phyloP scores from a whole-genome alignment of 805 yeast genomes.

The Kluyveromyces siamensis region DNA sequence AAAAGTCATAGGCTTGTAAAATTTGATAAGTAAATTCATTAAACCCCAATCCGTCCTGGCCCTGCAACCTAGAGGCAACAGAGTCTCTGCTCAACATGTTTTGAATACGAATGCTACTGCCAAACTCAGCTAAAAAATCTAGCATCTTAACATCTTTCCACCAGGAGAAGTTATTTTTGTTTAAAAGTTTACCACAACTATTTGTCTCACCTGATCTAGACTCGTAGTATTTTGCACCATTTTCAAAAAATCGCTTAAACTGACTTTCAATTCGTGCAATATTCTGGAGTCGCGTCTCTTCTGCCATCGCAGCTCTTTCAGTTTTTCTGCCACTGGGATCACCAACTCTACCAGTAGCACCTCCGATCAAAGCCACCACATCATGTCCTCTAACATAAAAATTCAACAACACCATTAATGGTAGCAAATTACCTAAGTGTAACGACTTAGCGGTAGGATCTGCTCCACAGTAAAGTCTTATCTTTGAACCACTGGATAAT shows the following conservation, averaged over 20 bases:
- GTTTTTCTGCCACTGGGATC: conserved; percentile 90
- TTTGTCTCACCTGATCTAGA: conserved; percentile 25
- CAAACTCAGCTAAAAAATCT: conserved; percentile 68
- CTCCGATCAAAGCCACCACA: conserved; percentile 79
- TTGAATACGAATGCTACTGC: conserved; percentile 69
- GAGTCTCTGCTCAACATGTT: conserved; percentile 88
- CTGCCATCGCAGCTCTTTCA: conserved; percentile 58
- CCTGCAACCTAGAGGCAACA: conserved; percentile 60
- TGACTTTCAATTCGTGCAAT: conserved; percentile 53
- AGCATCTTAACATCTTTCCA: conserved; percentile 72
- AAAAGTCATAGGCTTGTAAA: conserved; percentile 89
- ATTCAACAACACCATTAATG: conserved; percentile 76
- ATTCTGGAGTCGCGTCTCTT: conserved; percentile 43
- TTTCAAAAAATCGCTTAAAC: conserved; percentile 47
- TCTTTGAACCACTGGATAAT: conserved; percentile 20
- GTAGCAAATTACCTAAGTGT: conserved; percentile 86
- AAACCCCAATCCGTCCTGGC: conserved; percentile 76
- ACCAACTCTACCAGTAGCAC: conserved; percentile 93
- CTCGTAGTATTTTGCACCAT: conserved; percentile 55
- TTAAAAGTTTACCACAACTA: conserved; percentile 32
- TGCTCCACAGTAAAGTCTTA: conserved; percentile 84
- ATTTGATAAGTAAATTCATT: conserved; percentile 92
- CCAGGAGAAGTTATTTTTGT: conserved; percentile 72
- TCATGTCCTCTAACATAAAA: conserved; percentile 78
- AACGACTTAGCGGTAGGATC: conserved; percentile 90